Conservation (phyloP, 768 basidiomycete species). For the Lanmaoa pseudosensibilis region DNA sequence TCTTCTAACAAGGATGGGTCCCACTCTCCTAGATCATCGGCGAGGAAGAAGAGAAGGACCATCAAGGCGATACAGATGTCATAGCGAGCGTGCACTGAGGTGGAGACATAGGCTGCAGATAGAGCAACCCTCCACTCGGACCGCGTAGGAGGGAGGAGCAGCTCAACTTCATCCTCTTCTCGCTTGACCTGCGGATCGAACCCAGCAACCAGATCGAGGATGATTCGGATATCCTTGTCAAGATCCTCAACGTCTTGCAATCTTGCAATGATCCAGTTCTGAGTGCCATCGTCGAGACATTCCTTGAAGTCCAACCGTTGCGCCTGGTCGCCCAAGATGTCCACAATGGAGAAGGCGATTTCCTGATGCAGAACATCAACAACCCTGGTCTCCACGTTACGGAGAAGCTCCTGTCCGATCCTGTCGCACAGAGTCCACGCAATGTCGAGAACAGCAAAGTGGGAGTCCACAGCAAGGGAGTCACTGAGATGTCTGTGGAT, state of each 20-base stretch:
- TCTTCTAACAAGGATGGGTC: constrained; percentile 66
- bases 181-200: constrained; percentile 69
- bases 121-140: constrained; percentile 66
- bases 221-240: constrained; percentile 52
- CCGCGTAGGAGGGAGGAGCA: constrained; percentile 48
- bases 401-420: constrained; percentile 57
- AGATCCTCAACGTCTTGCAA: constrained; percentile 58
- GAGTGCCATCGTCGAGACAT: constrained; percentile 56
- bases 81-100: constrained; percentile 70
- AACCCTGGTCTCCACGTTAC: constrained; percentile 57
- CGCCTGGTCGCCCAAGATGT: constrained; percentile 70
- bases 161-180: constrained; percentile 71
- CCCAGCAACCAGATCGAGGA: constrained; percentile 70
- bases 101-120: constrained; percentile 59
- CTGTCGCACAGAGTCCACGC: constrained; percentile 63
- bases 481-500: constrained; percentile 51
- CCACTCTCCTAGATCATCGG: constrained; percentile 62
- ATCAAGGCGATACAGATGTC: constrained; percentile 68
- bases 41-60: constrained; percentile 68
- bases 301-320: constrained; percentile 52
- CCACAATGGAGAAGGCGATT: constrained; percentile 72
- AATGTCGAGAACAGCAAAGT: constrained; percentile 58
- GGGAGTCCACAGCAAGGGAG: constrained; percentile 46
- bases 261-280: constrained; percentile 60
- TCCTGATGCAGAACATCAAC: constrained; percentile 73